These are phyloP conservation scores for Didymella sp. DNA, from an alignment of 2,329 filamentous ascomycete genomes.

Conservation along the genomic window DNA sequence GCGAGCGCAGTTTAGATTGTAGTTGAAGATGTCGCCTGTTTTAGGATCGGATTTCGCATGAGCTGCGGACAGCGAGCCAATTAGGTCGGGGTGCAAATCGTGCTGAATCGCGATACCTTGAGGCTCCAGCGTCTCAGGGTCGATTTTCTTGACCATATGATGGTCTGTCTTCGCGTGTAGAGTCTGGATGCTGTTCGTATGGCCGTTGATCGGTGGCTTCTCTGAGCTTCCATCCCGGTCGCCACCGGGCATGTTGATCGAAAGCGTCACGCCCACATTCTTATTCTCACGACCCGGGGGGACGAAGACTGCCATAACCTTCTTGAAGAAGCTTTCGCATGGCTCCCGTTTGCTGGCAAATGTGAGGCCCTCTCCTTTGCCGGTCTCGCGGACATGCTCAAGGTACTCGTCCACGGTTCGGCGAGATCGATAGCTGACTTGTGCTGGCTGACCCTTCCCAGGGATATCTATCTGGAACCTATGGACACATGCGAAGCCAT, in stretches of 20 bases:
- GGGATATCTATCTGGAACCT: conserved; percentile 70
- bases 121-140: conserved; percentile 76
- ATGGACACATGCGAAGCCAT: conserved; percentile 75
- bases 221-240: conserved; percentile 11
- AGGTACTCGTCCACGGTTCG: conserved; percentile 70
- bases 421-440: conserved; percentile 74
- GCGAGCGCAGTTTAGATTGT: conserved; percentile 72
- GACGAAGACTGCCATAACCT: conserved; percentile 69
- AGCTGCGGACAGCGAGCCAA: conserved; percentile 70
- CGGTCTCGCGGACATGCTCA: conserved; percentile 66
- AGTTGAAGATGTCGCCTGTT: conserved; percentile 82
- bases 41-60: conserved; percentile 75
- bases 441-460: conserved; percentile 36
- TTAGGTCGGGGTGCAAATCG: conserved; percentile 70
- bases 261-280: conserved; percentile 72
- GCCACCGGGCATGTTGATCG: conserved; percentile 67
- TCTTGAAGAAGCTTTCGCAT: conserved; percentile 75
- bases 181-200: conserved; percentile 53
- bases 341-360: conserved; percentile 78
- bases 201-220: conserved; percentile 27
- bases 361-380: conserved; percentile 62
- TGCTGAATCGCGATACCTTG: conserved; percentile 67
- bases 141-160: conserved; percentile 64
- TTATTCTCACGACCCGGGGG: conserved; percentile 44
- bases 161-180: conserved; percentile 69